phyloP scores from a whole-genome alignment of 441 rosid species.

The Capsella rubella region DNA sequence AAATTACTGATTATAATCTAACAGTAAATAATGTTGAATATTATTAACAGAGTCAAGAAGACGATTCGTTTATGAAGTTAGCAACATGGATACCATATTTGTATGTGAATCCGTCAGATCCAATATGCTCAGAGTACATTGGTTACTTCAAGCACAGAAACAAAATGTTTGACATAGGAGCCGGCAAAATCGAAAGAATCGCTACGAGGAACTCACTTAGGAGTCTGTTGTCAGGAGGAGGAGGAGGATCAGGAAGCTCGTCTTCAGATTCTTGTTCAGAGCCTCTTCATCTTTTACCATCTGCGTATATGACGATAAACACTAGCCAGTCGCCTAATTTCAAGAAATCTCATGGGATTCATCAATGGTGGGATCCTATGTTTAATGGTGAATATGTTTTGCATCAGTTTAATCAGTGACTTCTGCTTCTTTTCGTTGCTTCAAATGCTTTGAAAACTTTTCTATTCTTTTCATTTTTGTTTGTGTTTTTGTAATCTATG shows the following conservation, averaged over 20 bases:
- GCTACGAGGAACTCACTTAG: conserved; percentile 50
- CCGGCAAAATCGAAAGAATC: conserved; percentile 49
- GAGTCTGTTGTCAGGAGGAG: conserved; percentile 46
- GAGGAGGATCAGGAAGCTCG: conserved; percentile 39
- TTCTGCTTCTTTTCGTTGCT: neutral
- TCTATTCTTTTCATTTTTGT: neutral
- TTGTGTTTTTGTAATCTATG: neutral
- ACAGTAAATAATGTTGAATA: neutral
- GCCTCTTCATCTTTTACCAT: conserved; percentile 54
- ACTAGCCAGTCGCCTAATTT: conserved; percentile 37
- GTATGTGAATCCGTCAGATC: conserved; percentile 53
- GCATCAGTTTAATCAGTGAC: conserved; percentile 35
- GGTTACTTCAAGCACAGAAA: conserved; percentile 56
- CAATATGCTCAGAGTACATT: conserved; percentile 53
- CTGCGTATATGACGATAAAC: conserved; percentile 47
- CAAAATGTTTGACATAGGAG: conserved; percentile 52
- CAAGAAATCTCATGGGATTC: conserved; percentile 54
- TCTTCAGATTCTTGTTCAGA: conserved; percentile 37
- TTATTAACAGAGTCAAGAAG: conserved; percentile 29
- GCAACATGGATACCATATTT: conserved; percentile 53
- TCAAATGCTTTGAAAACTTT: neutral
- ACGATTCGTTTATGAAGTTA: conserved; percentile 44
- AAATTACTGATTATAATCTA: neutral
- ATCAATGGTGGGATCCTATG: conserved; percentile 57
- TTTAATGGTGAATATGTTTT: conserved; percentile 41